Evolutionary conservation across 148 eudicot species (phyloP), one percentile per base, ranked within the genome.

Genomic region (Salicornia ramosissima): DNA sequence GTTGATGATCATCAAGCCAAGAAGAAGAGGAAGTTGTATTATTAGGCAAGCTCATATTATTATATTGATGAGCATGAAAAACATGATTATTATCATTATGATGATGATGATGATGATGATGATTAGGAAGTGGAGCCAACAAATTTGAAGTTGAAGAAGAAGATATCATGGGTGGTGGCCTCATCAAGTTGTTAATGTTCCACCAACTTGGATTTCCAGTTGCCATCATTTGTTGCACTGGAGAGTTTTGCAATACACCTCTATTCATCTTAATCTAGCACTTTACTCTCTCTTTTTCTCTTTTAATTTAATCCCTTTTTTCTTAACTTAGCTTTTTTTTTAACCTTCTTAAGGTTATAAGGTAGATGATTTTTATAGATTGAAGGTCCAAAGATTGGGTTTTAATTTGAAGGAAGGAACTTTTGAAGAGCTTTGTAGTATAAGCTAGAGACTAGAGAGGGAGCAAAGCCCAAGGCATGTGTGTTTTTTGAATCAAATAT

Each of bases 191-290:
- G 49, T 77, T 78, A 24, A 78, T 80, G 73, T 40, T 85, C 80
- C 85, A 80, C 78, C 84, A 85, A 55, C 67, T 80, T 26, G 96
- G 91, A 73, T 78, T 80, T 13, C 91, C 87, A 64, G 85, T 71
- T 22, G 77, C 82, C 87, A 84, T 79, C 85, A 91, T 80, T 75
- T 90, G 93, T 30, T 90, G 96, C 82, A 86, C 86, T 72, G 87
- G 83, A 31, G 86, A 81, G 84, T 86, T 90, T 74, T 88, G 89
- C 70, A 88, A 68, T 15, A 78, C 83, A 59, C 93, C 89, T 60
- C 86, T 72, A 81, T 90, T 84, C 92, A 90, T 90, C 43, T 22
- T 63, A n/a, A n/a, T n/a, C n/a, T n/a, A n/a, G n/a, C n/a, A n/a
- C 40, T 45, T 9, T 26, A 11, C 22, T n/a, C 13, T 62, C 47